Evolutionary conservation across 164 flowering plant genomes (phyloP).

Genomic region (Sedum album): DNA sequence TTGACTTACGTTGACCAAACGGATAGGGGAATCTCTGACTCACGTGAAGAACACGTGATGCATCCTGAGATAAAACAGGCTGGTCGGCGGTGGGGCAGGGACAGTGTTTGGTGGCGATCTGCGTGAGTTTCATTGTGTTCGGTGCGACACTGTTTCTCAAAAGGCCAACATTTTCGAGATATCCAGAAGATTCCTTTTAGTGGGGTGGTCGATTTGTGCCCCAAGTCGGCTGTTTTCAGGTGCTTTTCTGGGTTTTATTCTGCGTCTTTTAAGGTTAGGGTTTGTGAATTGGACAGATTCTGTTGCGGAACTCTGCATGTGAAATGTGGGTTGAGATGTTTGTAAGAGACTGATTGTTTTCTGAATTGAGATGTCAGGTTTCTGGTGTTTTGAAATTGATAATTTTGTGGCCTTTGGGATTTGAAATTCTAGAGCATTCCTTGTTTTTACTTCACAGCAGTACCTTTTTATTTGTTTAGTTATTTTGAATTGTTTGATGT

Average conservation of each 20-base stretch:
- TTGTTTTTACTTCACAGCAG: too few species aligned
- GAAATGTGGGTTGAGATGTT: neutral
- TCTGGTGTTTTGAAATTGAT: neutral
- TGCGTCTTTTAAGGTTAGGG: neutral
- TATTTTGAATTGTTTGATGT: neutral
- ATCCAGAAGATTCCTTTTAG: neutral
- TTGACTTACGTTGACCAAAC: neutral
- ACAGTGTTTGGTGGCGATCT: slow-evolving; percentile 5
- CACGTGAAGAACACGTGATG: neutral
- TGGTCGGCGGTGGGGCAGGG: neutral
- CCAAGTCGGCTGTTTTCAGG: neutral
- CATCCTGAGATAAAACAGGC: neutral
- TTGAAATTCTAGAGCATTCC: neutral
- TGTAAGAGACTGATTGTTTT: neutral
- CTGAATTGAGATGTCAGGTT: neutral
- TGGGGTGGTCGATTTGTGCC: neutral
- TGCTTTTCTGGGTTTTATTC: too few species aligned
- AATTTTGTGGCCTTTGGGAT: neutral
- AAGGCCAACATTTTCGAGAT: neutral
- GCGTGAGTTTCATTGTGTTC: neutral
- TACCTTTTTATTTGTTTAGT: neutral
- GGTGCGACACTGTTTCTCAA: neutral
- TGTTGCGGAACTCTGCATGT: neutral
- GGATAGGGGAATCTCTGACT: neutral
- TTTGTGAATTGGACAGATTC: neutral